Base-by-base conservation (phyloP, 352 stramenopile genomes). In the Phytophthora cactorum region DNA sequence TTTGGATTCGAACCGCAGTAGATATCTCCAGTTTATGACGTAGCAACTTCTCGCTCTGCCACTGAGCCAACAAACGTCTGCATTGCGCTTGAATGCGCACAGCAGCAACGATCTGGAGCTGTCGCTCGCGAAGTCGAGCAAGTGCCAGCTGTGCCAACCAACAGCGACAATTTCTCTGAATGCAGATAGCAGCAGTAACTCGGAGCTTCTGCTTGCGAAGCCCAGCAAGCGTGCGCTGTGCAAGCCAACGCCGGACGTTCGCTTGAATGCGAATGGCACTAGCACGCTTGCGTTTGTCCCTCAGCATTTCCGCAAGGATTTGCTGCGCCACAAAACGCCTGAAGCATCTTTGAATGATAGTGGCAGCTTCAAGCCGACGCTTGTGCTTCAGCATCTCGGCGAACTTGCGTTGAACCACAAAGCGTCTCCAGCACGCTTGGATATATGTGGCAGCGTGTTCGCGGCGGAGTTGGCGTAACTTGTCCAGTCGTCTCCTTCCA, bases 381-480 rank as follows among this genome's bases (percentile, higher is more conserved):
- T 72, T 68, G n/a, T 66, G 49, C 31, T 72, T 55, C 2, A 68
- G 25, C 36, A 78, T 63, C 39, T 69, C 29, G 2, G 44, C 52
- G 44, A 72, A 64, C 28, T 67, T 72, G 3, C 55, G 55, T 47
- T 51, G 57, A 7, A 36, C 57, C 11, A 77, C 50, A 52, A 56
- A 75, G 4, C 64, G 56, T 56, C 66, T 75, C 68, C 72, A 86
- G 41, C 49, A 61, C 25, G 59, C 38, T 22, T 83, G 67, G 31
- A 89, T 84, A 29, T 17, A 41, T 51, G 29, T 75, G 4, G 67
- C 80, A 47, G 76, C 71, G 22, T 52, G 61, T 54, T 79, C 68
- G 34, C 74, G 66, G 31, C 74, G 71, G 10, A 66, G 41, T 28
- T 67, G 63, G 11, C 67, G 75, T 25, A 85, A 46, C 45, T 74